A percentile compares a stretch with the other conserved stretches of the same genome.
These are phyloP conservation scores for Tephrocybe sp. DNA, from an alignment of 768 basidiomycete species.

Conservation along the genomic window DNA sequence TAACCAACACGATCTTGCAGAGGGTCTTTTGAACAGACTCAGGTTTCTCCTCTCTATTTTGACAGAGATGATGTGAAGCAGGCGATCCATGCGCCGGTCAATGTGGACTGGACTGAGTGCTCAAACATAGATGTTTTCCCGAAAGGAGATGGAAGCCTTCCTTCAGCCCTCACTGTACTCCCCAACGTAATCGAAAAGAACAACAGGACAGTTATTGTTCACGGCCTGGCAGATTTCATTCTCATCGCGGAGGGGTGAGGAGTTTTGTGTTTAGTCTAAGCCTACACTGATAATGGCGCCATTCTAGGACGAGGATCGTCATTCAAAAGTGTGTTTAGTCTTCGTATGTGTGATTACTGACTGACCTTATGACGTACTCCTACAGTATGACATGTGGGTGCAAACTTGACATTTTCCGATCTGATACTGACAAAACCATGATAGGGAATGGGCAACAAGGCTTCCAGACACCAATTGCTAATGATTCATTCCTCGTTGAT, in stretches of 20 bases:
- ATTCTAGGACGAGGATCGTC: constrained; percentile 51
- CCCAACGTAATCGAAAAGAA: constrained; percentile 79
- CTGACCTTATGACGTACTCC: not conserved
- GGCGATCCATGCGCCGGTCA: constrained; percentile 68
- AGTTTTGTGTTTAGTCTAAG: not conserved
- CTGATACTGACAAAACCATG: not conserved
- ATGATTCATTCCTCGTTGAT: constrained; percentile 71
- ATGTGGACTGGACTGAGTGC: constrained; percentile 66
- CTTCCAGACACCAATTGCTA: constrained; percentile 66
- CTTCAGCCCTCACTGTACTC: constrained; percentile 63
- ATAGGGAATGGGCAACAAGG: constrained; percentile 66
- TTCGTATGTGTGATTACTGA: not conserved
- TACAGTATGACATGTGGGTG: constrained; percentile 48
- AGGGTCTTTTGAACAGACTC: constrained; percentile 54
- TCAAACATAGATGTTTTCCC: constrained; percentile 61
- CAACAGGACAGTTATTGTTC: constrained; percentile 63
- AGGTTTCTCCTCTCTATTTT: constrained; percentile 67
- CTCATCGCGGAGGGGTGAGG: constrained; percentile 73
- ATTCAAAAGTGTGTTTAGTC: constrained; percentile 56
- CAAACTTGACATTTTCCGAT: constrained; percentile 7
- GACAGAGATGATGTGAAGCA: constrained; percentile 65
- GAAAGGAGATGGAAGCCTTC: constrained; percentile 57
- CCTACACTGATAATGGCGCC: not conserved
- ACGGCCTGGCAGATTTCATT: constrained; percentile 73
- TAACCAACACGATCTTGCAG: constrained; percentile 27